Base-by-base conservation (phyloP, 352 stramenopile species). In the Globisporangium barbulae region DNA sequence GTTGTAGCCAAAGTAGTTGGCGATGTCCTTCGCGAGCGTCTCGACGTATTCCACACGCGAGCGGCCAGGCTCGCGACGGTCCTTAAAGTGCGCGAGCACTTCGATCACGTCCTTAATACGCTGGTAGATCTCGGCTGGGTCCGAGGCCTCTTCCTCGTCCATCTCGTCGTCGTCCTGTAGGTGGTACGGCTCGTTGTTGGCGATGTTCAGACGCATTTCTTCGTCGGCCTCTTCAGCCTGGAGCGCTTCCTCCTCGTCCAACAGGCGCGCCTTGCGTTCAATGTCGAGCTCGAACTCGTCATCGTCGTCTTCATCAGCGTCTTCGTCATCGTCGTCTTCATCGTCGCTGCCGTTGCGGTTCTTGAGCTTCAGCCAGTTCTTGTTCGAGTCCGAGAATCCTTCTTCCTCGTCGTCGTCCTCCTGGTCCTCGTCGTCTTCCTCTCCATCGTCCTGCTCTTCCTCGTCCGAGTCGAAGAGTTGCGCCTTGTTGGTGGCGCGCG, bases 1-100 rank as follows among this genome's bases (percentile, higher is more conserved):
- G 67, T 99, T 92, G 85, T 99, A 99, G 59, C 97, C 97, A 78
- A 98, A 99, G 70, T 99, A 98, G 69, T 97, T 97, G 39, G 91
- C 82, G 65, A 99, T 75, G 75, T 99, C 98, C 64, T 82, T 90
- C 12, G 85, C 73, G 30, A 97, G 70, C 55, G 89, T 88, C 69
- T 98, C 92, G 61, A 99, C 84, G 74, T 99, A 99, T 67, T 99
- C 96, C 33, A 95, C 91, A 33, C 97, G 92, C 44, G 90, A 96
- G 37, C 93, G 81, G 52, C 88, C 89, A n/a, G 84, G 77, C 71
- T 99, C 94, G 19, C 96, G 89, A 60, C 93, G 88, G 22, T 87
- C 79, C 66, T 98, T 98, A 67, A 99, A 99, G 63, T 99, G 90
- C 22, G 87, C 86, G 33, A 99, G 81, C 63, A 97, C 89, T 65